phyloP scores from a whole-genome alignment of 1,284 basidiomycete species.

The Somion occarium region DNA sequence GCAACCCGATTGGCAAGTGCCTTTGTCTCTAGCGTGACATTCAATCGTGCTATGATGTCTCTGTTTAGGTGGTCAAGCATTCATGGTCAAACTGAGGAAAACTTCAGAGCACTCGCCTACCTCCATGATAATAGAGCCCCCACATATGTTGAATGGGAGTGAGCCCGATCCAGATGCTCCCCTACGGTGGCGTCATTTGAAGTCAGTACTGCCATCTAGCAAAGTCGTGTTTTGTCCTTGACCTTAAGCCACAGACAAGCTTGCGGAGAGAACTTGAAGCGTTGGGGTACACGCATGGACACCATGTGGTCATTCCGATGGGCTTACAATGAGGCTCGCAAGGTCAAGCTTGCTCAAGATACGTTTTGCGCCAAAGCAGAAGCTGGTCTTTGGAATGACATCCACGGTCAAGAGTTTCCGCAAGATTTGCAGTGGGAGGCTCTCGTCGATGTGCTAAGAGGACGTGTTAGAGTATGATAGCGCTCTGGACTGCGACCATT shows the following conservation, averaged over 20 bases:
- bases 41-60: not conserved
- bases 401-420: conserved; percentile 60
- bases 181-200: conserved; percentile 43
- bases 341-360: conserved; percentile 75
- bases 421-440: conserved; percentile 81
- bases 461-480: conserved; percentile 63
- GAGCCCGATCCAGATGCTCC: conserved; percentile 23
- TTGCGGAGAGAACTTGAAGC: conserved; percentile 48
- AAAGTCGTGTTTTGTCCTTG: not conserved
- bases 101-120: conserved; percentile 39
- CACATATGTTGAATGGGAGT: conserved; percentile 33
- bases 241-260: conserved; percentile 45
- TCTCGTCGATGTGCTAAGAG: conserved; percentile 82
- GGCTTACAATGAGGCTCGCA: conserved; percentile 66
- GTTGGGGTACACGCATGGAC: conserved; percentile 53
- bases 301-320: conserved; percentile 54
- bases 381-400: conserved; percentile 52
- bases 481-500: no score
- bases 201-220: conserved; percentile 21
- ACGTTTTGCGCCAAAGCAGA: conserved; percentile 58
- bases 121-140: conserved; percentile 44
- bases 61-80: conserved; percentile 41
- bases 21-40: not conserved
- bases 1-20: conserved; percentile 25
- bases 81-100: conserved; percentile 46